These are phyloP conservation scores for Begonia loranthoides DNA, from an alignment of 306 rosid genomes.

Conservation along the genomic window DNA sequence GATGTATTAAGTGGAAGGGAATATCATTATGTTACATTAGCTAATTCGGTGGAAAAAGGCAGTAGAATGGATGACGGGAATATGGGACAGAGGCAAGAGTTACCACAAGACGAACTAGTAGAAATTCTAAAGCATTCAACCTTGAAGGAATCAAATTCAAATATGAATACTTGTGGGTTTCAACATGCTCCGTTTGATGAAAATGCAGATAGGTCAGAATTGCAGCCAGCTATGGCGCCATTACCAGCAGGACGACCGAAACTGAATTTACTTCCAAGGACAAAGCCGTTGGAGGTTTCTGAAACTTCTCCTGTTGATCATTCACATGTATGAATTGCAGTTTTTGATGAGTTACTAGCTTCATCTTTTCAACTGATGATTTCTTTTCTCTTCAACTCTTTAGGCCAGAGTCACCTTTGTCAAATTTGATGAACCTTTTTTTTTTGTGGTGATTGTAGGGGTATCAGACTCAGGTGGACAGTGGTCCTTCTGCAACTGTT, in stretches of 20 bases:
- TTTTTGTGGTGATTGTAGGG: slow-evolving; percentile 24
- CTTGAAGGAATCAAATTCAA: slow-evolving; percentile 23
- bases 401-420: no score
- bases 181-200: slow-evolving; percentile 27
- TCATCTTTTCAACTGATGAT: neutral
- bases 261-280: slow-evolving; percentile 63
- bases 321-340: slow-evolving; percentile 40
- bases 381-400: no score
- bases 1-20: slow-evolving; percentile 34
- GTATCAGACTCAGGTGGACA: slow-evolving; percentile 23
- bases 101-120: slow-evolving; percentile 30
- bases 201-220: slow-evolving; percentile 35
- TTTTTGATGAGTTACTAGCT: slow-evolving; percentile 1
- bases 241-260: slow-evolving; percentile 62
- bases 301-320: slow-evolving; percentile 35
- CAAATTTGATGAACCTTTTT: neutral
- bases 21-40: slow-evolving; percentile 36
- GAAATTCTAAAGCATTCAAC: slow-evolving; percentile 23
- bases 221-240: slow-evolving; percentile 25
- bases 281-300: slow-evolving; percentile 41
- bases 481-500: slow-evolving; percentile 16
- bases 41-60: slow-evolving; percentile 45
- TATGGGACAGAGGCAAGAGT: slow-evolving; percentile 46
- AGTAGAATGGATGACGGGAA: slow-evolving; percentile 26
- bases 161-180: slow-evolving; percentile 23